These are phyloP conservation scores for Lachancea sp. DNA, from an alignment of 805 yeast genomes.

Conservation along the genomic window DNA sequence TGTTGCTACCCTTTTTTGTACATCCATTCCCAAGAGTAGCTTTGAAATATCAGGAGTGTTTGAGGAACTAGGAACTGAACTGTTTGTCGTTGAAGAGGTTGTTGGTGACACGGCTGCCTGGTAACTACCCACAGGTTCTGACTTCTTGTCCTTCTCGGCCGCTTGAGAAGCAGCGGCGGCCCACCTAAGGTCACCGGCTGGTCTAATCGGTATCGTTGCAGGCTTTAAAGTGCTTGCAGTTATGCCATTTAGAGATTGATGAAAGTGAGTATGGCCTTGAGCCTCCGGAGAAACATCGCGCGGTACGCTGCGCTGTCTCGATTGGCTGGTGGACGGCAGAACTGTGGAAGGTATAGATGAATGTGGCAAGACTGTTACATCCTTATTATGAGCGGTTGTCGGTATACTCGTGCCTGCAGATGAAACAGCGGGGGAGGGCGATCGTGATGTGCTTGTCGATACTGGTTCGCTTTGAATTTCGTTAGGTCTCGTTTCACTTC, in stretches of 20 bases:
- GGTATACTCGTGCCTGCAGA: constrained; percentile 5
- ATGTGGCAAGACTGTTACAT: no score
- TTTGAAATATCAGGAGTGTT: constrained; percentile 21
- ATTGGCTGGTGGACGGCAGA: background rate
- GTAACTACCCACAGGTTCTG: background rate
- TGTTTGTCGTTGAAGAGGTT: constrained; percentile 13
- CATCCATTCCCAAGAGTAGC: constrained; percentile 11
- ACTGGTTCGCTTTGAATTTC: constrained; percentile 3
- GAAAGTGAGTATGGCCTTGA: constrained; percentile 29
- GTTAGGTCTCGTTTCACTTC: background rate
- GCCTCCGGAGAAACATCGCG: constrained; percentile 11
- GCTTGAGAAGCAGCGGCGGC: constrained; percentile 45
- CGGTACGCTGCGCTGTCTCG: constrained; percentile 14
- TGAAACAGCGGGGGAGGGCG: constrained; percentile 12
- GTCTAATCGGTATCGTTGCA: constrained; percentile 47
- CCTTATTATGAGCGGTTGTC: constrained; percentile 4
- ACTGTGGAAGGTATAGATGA: background rate
- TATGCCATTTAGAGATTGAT: constrained; percentile 28
- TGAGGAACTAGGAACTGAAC: constrained; percentile 13
- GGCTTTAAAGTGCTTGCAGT: constrained; percentile 40
- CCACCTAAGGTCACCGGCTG: constrained; percentile 50
- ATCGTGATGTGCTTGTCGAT: constrained; percentile 14
- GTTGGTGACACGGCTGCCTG: constrained; percentile 6
- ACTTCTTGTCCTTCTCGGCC: constrained; percentile 23
- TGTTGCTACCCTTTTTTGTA: background rate